Evolutionary conservation across 1,139 yeast species (phyloP).

Genomic region (Wickerhamomyces sp.): DNA sequence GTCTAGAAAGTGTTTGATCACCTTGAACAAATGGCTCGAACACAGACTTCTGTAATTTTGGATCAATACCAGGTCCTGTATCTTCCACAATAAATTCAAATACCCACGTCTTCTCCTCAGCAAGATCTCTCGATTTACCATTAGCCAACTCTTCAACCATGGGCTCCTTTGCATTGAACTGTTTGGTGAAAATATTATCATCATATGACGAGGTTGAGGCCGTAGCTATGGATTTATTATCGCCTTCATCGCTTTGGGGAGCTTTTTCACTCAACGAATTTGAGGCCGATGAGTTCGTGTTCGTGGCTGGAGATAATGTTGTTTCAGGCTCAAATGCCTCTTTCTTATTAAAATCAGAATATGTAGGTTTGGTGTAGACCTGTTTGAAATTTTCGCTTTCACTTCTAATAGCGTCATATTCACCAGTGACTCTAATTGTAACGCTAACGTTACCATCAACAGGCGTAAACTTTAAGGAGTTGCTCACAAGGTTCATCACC

Average conservation of each 20-base stretch:
- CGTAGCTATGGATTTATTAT: constrained; percentile 37
- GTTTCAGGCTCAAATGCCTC: too few species aligned
- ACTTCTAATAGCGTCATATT: constrained; percentile 54
- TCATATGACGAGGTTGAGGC: constrained; percentile 52
- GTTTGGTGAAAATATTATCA: constrained; percentile 48
- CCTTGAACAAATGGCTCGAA: constrained; percentile 98
- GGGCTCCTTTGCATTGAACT: constrained; percentile 32
- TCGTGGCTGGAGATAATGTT: constrained; percentile 4
- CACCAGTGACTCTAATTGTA: constrained; percentile 60
- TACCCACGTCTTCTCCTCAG: constrained; percentile 48
- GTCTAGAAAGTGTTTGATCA: constrained; percentile 86
- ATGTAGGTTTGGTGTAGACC: constrained; percentile 29
- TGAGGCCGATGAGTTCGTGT: constrained; percentile 11
- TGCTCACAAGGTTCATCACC: constrained; percentile 82
- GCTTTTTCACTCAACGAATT: constrained; percentile 5
- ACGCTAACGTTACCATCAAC: constrained; percentile 79
- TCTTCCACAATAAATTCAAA: constrained; percentile 77
- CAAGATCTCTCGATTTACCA: constrained; percentile 25
- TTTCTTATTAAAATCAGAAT: constrained; percentile 1
- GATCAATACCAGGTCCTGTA: constrained; percentile 91
- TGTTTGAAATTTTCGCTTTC: constrained; percentile 28
- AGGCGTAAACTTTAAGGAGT: constrained; percentile 85
- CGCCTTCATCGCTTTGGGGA: constrained; percentile 25
- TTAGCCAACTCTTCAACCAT: constrained; percentile 20
- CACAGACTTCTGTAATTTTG: constrained; percentile 71